phyloP scores from a whole-genome alignment of 805 yeast genomes.

The Ogataea ramenticola region DNA sequence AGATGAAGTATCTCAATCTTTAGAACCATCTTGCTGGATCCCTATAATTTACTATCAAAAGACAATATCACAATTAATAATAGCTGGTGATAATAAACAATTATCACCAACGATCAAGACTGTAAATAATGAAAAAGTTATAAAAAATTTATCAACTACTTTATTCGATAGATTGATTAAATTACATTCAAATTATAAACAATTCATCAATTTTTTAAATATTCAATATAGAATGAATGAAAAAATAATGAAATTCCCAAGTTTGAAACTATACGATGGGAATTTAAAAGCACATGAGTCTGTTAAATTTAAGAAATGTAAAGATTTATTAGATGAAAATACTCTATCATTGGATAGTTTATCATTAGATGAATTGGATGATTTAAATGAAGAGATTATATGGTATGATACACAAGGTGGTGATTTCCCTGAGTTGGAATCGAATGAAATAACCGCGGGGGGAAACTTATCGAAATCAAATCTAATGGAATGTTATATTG shows the following conservation, averaged over 20 bases:
- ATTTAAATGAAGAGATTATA: slow-evolving; percentile 47
- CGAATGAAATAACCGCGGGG: slow-evolving; percentile 23
- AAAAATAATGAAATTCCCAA: slow-evolving; percentile 72
- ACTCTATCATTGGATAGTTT: slow-evolving; percentile 42
- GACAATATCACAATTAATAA: slow-evolving; percentile 46
- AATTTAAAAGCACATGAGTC: slow-evolving; percentile 54
- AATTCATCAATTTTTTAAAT: slow-evolving; percentile 49
- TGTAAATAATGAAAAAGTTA: slow-evolving; percentile 29
- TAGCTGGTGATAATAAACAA: slow-evolving; percentile 93
- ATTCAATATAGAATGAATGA: slow-evolving; percentile 86
- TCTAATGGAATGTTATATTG: slow-evolving; percentile 67
- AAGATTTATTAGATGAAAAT: slow-evolving; percentile 40
- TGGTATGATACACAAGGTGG: slow-evolving; percentile 97
- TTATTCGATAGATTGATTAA: slow-evolving; percentile 73
- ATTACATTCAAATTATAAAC: slow-evolving; percentile 35
- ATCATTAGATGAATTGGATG: slow-evolving; percentile 37
- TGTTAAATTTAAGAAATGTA: slow-evolving; percentile 44
- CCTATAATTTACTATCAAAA: slow-evolving; percentile 66
- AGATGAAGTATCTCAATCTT: slow-evolving; percentile 91
- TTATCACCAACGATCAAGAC: slow-evolving; percentile 85
- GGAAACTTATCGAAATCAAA: slow-evolving; percentile 53
- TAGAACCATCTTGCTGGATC: slow-evolving; percentile 96
- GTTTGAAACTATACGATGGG: slow-evolving; percentile 55
- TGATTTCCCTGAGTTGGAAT: slow-evolving; percentile 58
- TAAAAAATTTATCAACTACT: slow-evolving; percentile 49